phyloP scores from a whole-genome alignment of 768 basidiomycete genomes.

The Russula abietina region DNA sequence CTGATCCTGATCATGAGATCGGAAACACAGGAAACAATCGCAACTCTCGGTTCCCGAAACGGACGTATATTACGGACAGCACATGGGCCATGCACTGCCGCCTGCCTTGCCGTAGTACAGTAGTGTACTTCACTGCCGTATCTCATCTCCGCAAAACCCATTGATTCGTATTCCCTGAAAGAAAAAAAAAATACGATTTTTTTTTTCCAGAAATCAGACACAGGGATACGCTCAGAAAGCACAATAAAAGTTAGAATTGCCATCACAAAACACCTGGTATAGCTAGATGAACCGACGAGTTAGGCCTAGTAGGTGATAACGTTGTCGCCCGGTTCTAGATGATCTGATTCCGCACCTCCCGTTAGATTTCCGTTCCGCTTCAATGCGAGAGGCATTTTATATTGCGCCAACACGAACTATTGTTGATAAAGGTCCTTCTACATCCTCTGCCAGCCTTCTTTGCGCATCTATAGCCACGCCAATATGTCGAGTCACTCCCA shows the following conservation, averaged over 20 bases:
- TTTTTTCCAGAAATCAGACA: neutral
- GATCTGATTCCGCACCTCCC: neutral
- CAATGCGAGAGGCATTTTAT: neutral
- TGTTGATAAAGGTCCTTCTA: no score
- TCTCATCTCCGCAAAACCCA: no score
- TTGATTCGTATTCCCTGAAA: no score
- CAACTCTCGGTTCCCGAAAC: neutral
- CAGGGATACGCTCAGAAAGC: neutral
- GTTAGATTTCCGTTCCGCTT: neutral
- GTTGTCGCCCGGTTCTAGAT: neutral
- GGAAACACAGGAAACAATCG: neutral
- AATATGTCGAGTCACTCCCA: neutral
- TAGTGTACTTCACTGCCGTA: no score
- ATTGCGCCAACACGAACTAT: neutral
- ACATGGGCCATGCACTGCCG: neutral
- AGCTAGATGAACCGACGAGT: neutral
- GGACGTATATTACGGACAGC: no score
- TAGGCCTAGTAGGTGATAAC: neutral
- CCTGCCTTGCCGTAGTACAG: no score
- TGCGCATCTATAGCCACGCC: neutral
- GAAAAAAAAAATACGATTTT: neutral
- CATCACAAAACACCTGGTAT: neutral
- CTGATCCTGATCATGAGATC: neutral
- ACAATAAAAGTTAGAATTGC: neutral
- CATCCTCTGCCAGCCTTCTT: neutral